These are phyloP conservation scores for Hemileia vastatrix DNA, from an alignment of 1,284 basidiomycete genomes.

Conservation along the genomic window DNA sequence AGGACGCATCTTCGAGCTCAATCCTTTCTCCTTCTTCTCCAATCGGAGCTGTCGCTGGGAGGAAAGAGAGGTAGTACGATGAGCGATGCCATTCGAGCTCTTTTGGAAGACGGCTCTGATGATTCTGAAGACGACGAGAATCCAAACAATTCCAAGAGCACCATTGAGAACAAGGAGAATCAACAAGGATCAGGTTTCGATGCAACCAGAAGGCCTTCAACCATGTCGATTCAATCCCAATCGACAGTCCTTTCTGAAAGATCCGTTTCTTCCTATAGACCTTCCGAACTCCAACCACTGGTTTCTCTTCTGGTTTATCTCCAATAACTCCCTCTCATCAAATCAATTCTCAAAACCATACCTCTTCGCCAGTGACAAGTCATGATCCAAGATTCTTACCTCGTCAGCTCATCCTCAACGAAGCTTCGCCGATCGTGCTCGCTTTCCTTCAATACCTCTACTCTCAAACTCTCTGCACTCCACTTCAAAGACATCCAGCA, in stretches of 20 bases:
- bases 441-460: conserved; percentile 37
- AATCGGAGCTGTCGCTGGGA: neutral
- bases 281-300: neutral
- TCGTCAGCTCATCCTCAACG: conserved; percentile 34
- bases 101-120: neutral
- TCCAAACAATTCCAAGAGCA: neutral
- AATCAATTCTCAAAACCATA: neutral
- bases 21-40: neutral
- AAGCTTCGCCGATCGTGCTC: conserved; percentile 34
- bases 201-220: neutral
- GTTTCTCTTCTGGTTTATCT: neutral
- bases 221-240: neutral
- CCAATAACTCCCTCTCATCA: neutral
- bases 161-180: neutral
- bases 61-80: neutral
- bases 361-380: neutral
- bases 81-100: neutral
- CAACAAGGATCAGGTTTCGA: neutral
- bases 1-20: neutral
- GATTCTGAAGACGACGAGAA: neutral
- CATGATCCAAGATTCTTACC: conserved; percentile 33
- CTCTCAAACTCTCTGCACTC: conserved; percentile 34
- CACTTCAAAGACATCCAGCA: conserved; percentile 35
- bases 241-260: neutral
- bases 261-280: neutral